These are phyloP conservation scores for Aspergillus pseudotamarii DNA, from an alignment of 2,329 filamentous ascomycete genomes.

Conservation along the genomic window DNA sequence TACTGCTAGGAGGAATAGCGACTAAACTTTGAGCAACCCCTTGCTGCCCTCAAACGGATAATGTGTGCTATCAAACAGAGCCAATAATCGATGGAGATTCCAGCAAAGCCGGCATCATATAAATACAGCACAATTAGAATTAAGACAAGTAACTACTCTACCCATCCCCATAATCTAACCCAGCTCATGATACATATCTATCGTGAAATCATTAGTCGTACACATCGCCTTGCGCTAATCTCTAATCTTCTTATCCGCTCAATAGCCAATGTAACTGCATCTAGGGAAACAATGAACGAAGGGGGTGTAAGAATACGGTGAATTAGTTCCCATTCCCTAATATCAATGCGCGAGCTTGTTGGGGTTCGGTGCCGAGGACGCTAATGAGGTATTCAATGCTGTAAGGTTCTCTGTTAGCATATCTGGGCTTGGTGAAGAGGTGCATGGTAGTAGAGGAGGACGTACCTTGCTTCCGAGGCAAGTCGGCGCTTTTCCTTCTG, in stretches of 20 bases:
- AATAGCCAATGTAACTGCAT: constrained; percentile 1
- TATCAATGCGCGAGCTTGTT: constrained; percentile 55
- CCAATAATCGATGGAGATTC: background rate
- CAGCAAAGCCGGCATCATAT: background rate
- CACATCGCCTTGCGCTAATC: constrained; percentile 21
- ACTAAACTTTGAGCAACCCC: too few relatives aligned
- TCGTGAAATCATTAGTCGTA: constrained; percentile 44
- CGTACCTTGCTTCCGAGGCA: constrained; percentile 73
- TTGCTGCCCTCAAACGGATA: too few relatives aligned
- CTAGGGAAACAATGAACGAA: constrained; percentile 4
- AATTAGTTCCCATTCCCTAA: constrained; percentile 26
- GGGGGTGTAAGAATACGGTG: constrained; percentile 1
- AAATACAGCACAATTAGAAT: background rate
- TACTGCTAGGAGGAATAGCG: too few relatives aligned
- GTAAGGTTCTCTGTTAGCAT: constrained; percentile 24
- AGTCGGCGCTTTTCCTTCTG: constrained; percentile 70
- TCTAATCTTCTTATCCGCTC: background rate
- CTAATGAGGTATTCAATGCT: constrained; percentile 68
- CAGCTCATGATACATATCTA: constrained; percentile 35
- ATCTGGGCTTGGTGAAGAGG: constrained; percentile 36
- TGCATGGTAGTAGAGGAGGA: too few relatives aligned
- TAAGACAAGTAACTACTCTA: background rate
- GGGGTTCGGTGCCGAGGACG: constrained; percentile 59
- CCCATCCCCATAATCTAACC: constrained; percentile 2
- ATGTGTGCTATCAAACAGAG: too few relatives aligned